Percentiles rank a stretch among this genome's conserved stretches.
Conservation (phyloP, 495 filamentous ascomycete species). For the Cladorrhinum samala region DNA sequence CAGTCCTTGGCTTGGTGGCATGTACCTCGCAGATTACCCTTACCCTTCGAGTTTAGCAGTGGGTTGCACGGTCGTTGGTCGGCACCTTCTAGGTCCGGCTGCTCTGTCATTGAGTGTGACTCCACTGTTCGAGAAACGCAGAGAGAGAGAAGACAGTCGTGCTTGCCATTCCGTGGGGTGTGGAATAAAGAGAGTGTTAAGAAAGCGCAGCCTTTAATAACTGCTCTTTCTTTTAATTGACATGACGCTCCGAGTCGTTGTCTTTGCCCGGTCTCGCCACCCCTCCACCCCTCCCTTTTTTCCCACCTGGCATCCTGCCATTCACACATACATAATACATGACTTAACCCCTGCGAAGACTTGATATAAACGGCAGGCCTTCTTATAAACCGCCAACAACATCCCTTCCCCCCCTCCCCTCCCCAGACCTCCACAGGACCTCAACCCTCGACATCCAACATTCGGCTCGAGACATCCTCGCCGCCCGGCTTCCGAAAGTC, state of each 20-base stretch:
- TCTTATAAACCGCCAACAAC: conserved; percentile 12
- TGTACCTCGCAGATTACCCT: neutral
- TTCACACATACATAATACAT: no score
- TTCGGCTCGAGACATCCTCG: neutral
- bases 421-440: conserved; percentile 1
- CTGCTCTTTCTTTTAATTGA: conserved; percentile 23
- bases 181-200: conserved; percentile 28
- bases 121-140: no score
- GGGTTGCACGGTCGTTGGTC: neutral
- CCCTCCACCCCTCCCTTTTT: conserved; percentile 2
- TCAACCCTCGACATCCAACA: conserved; percentile 8
- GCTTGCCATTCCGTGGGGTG: conserved; percentile 8
- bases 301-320: neutral
- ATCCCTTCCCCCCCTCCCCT: conserved; percentile 1
- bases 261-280: conserved; percentile 23
- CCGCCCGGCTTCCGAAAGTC: neutral
- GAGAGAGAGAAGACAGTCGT: no score
- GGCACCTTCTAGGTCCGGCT: conserved; percentile 31
- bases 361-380: conserved; percentile 14
- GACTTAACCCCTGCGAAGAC: neutral
- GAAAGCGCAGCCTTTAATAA: conserved; percentile 17
- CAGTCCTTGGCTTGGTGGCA: neutral
- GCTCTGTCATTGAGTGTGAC: conserved; percentile 23
- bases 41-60: neutral
- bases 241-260: conserved; percentile 15